phyloP scores from a whole-genome alignment of 2,329 filamentous ascomycete genomes.

The Xylariomycetidae sp. region DNA sequence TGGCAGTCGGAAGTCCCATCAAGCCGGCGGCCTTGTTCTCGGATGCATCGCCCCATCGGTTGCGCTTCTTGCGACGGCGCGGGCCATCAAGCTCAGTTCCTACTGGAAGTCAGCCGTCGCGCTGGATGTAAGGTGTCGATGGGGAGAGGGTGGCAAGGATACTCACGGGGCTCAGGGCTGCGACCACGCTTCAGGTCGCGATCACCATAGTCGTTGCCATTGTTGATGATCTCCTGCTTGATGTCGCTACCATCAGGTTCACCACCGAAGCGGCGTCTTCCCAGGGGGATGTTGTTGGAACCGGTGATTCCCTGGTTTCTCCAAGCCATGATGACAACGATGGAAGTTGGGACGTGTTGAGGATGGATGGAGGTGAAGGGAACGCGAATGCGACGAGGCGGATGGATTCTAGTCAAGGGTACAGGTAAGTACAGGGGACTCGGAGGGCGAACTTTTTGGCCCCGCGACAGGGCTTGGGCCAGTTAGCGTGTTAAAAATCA shows the following conservation, averaged over 20 bases:
- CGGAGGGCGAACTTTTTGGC: too few species aligned
- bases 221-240: constrained; percentile 22
- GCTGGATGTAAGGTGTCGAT: constrained; percentile 1
- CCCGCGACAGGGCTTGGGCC: too few species aligned
- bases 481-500: too few species aligned
- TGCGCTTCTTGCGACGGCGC: constrained; percentile 93
- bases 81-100: constrained; percentile 64
- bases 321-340: constrained; percentile 50
- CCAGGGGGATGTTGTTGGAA: constrained; percentile 95
- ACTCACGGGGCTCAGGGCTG: constrained; percentile 76
- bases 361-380: too few species aligned
- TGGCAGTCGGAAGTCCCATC: constrained; percentile 95
- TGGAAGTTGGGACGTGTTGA: too few species aligned
- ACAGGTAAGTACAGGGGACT: too few species aligned
- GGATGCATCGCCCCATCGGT: constrained; percentile 93
- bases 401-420: too few species aligned
- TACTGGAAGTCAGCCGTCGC: constrained; percentile 22
- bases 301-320: constrained; percentile 82
- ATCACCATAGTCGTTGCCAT: constrained; percentile 36
- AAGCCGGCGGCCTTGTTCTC: constrained; percentile 98
- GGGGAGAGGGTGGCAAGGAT: neutral
- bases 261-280: constrained; percentile 74
- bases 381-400: too few species aligned
- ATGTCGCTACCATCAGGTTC: constrained; percentile 37
- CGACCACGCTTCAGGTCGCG: constrained; percentile 76